These are phyloP conservation scores for Pulveroboletus sp. DNA, from an alignment of 768 basidiomycete species.

Conservation along the genomic window DNA sequence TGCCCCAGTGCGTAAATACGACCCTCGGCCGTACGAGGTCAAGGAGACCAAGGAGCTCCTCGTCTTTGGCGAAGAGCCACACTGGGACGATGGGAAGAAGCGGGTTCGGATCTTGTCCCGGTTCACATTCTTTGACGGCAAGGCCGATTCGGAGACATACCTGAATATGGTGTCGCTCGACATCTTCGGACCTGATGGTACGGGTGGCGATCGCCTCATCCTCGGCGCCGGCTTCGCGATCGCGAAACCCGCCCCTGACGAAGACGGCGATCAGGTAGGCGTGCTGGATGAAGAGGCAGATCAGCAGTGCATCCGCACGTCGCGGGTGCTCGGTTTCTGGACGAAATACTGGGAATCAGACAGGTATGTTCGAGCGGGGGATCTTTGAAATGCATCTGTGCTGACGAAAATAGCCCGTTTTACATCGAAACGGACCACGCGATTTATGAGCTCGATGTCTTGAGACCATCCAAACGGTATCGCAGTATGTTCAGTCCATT, in stretches of 20 bases:
- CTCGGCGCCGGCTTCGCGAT: conserved; percentile 55
- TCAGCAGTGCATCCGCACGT: conserved; percentile 42
- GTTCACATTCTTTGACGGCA: conserved; percentile 60
- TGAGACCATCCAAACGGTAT: conserved; percentile 44
- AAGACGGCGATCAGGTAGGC: conserved; percentile 62
- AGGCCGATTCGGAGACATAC: conserved; percentile 32
- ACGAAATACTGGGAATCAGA: conserved; percentile 48
- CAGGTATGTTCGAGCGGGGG: conserved; percentile 41
- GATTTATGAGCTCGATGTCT: conserved; percentile 51
- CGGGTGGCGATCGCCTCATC: conserved; percentile 37
- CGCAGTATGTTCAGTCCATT: conserved; percentile 41
- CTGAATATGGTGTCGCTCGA: conserved; percentile 46
- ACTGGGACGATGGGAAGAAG: conserved; percentile 38
- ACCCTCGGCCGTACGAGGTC: conserved; percentile 29
- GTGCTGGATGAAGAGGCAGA: conserved; percentile 34
- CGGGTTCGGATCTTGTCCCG: conserved; percentile 55
- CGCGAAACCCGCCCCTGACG: conserved; percentile 48
- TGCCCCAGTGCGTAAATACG: conserved; percentile 39
- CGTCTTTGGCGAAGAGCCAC: conserved; percentile 41
- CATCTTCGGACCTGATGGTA: conserved; percentile 45
- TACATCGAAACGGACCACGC: conserved; percentile 63
- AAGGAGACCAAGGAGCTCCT: conserved; percentile 35
- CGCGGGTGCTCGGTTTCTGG: conserved; percentile 43
- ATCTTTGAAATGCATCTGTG: not conserved
- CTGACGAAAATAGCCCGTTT: conserved; percentile 44